Conservation (phyloP, 2,329 filamentous ascomycete species). For the Penicillium brasilianum region DNA sequence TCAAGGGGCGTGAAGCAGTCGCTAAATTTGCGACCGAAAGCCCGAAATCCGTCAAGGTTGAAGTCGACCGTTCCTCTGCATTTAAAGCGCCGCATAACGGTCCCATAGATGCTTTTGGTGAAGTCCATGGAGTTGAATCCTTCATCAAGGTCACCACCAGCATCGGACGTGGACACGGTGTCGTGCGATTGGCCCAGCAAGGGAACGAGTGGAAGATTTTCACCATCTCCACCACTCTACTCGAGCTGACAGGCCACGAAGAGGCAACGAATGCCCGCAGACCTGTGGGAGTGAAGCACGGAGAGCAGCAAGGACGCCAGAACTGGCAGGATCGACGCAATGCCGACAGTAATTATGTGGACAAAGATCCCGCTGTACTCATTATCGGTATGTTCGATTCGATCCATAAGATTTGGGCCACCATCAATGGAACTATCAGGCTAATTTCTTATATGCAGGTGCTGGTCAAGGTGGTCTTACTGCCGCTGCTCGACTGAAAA, state of each 20-base stretch:
- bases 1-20: conserved; percentile 54
- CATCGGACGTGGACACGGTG: conserved; percentile 61
- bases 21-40: conserved; percentile 41
- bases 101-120: conserved; percentile 57
- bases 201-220: conserved; percentile 64
- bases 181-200: conserved; percentile 57
- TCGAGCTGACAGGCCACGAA: conserved; percentile 60
- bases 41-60: conserved; percentile 51
- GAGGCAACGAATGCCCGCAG: conserved; percentile 56
- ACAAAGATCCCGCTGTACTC: conserved; percentile 62
- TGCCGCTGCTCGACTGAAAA: conserved; percentile 63
- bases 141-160: conserved; percentile 61
- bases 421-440: neutral
- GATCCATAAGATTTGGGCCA: neutral
- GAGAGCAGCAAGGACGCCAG: conserved; percentile 55
- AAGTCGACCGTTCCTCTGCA: conserved; percentile 53
- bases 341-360: conserved; percentile 56
- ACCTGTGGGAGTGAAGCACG: conserved; percentile 63
- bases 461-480: conserved; percentile 66
- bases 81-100: conserved; percentile 52
- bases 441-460: conserved; percentile 44
- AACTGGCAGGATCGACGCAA: conserved; percentile 66
- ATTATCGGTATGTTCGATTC: conserved; percentile 60
- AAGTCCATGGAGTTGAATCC: conserved; percentile 60
- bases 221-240: conserved; percentile 65